Percentiles rank a stretch among this genome's conserved stretches.
phyloP scores from a whole-genome alignment of 768 basidiomycete genomes.

The Russula virescens region DNA sequence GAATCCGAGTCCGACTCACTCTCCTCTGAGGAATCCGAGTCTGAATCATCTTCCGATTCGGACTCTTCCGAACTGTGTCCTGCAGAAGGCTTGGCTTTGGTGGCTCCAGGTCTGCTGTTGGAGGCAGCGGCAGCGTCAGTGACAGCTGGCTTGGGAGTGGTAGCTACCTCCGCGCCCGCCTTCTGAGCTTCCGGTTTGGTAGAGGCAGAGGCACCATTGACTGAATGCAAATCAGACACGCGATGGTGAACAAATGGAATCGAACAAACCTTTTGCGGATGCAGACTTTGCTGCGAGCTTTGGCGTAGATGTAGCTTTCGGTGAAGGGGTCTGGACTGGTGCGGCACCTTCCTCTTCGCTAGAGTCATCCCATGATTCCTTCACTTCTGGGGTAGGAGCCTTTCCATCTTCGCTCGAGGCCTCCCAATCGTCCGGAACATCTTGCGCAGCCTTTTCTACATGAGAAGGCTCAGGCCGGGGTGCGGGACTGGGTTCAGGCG shows the following conservation, averaged over 20 bases:
- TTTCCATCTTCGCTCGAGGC: slow-evolving; percentile 54
- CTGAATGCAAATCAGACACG: slow-evolving; percentile 6
- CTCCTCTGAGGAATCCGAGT: slow-evolving; percentile 29
- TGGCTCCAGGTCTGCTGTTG: slow-evolving; percentile 26
- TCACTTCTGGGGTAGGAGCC: slow-evolving; percentile 22
- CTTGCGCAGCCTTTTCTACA: slow-evolving; percentile 31
- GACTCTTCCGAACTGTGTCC: slow-evolving; percentile 35
- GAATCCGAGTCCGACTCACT: slow-evolving; percentile 44
- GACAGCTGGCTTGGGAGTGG: slow-evolving; percentile 15
- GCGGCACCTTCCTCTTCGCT: slow-evolving; percentile 34
- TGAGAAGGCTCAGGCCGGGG: slow-evolving; percentile 25
- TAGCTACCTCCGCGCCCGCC: background rate
- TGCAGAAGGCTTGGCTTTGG: background rate
- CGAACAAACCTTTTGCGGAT: slow-evolving; percentile 8
- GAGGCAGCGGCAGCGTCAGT: slow-evolving; percentile 17
- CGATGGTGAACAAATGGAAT: background rate
- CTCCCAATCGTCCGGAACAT: slow-evolving; percentile 53
- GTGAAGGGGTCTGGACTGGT: slow-evolving; percentile 10
- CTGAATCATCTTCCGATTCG: slow-evolving; percentile 37
- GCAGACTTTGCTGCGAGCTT: background rate
- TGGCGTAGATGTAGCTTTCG: background rate
- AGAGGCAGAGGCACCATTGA: slow-evolving; percentile 9
- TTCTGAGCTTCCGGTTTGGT: slow-evolving; percentile 4
- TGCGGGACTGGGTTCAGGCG: slow-evolving; percentile 25
- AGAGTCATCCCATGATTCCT: slow-evolving; percentile 43